Base-by-base conservation (phyloP, 305 asterid genomes). In the Fraxinus greggii region DNA sequence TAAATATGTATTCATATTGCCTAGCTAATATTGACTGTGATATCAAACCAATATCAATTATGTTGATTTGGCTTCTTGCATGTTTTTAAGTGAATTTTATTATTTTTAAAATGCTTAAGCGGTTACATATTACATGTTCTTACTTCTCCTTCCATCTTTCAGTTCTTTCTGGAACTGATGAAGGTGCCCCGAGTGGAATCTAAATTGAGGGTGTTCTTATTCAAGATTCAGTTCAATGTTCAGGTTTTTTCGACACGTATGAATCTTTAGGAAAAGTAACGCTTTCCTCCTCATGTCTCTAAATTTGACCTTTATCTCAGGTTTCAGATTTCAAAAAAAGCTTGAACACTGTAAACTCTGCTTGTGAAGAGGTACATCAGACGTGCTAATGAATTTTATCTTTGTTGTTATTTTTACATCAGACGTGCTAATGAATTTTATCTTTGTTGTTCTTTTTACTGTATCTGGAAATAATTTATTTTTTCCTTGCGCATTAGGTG, bases 141-240 rank as follows among this genome's bases (percentile, higher is more conserved):
- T 42, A 76, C 38, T 13, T 76, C 73, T 77, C 76, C 78, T 51
- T 88, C 56, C 33, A 51, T 82, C 72, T 90, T 85, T 84, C 93
- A 96, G 99, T 96, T 96, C 90, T 97, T 94, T 82, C 79, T 97
- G 89, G 99, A 97, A 94, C 91, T 97, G 88, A 97, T 97, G 99
- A 97, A 97, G 91, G 98, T 91, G 77, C 99, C 98, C 45, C 92
- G 99, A 51, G 96, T 94, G 73, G 99, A 97, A 85, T 86, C 97
- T 77, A 97, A 97, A 89, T 85, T 97, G 54, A 86, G 96, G 85
- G 94, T 94, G 82, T 97, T 97, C 87, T 88, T 97, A 42, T 97
- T 97, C 92, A 96, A 96, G 90, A 96, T 96, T 86, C 98, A 94
- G 84, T 97, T 97, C 86, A 93, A 90, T 80, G 32, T 93, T 85